Evolutionary conservation across 2,329 filamentous ascomycete species (phyloP).

Genomic region (Ceratocystis variospora): DNA sequence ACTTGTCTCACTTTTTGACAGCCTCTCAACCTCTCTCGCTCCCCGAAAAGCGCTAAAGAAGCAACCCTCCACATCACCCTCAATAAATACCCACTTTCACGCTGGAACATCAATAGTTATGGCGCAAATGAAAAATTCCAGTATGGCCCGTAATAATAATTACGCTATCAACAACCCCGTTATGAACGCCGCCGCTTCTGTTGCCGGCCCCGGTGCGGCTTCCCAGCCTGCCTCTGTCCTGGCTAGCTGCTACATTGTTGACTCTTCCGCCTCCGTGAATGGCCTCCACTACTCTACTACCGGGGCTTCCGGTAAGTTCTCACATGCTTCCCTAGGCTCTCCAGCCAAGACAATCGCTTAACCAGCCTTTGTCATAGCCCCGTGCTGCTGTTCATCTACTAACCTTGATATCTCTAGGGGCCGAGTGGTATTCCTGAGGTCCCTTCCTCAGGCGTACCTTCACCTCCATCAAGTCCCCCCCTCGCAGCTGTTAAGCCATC

Average conservation of each 20-base stretch:
- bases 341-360: background rate
- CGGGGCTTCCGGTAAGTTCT: constrained; percentile 55
- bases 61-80: constrained; percentile 8
- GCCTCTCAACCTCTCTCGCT: background rate
- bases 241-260: constrained; percentile 82
- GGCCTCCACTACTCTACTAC: constrained; percentile 95
- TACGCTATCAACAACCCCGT: constrained; percentile 49
- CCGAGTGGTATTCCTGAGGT: constrained; percentile 94
- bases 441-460: constrained; percentile 69
- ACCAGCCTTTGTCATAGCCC: background rate
- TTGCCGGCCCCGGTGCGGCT: too few species aligned
- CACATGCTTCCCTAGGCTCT: background rate
- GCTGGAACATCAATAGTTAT: constrained; percentile 30
- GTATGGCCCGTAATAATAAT: constrained; percentile 60
- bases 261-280: constrained; percentile 56
- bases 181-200: constrained; percentile 27
- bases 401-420: constrained; percentile 37
- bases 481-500: constrained; percentile 57
- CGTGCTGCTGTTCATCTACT: background rate
- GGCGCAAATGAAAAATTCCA: constrained; percentile 59
- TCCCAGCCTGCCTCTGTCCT: constrained; percentile 55
- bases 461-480: constrained; percentile 78
- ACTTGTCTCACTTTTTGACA: background rate
- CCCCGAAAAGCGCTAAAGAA: constrained; percentile 15
- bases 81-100: background rate